A percentile compares a stretch with the other conserved stretches of the same genome.
Evolutionary conservation across 495 filamentous ascomycete species (phyloP).

Genomic region (Talaromyces trachyspermus): DNA sequence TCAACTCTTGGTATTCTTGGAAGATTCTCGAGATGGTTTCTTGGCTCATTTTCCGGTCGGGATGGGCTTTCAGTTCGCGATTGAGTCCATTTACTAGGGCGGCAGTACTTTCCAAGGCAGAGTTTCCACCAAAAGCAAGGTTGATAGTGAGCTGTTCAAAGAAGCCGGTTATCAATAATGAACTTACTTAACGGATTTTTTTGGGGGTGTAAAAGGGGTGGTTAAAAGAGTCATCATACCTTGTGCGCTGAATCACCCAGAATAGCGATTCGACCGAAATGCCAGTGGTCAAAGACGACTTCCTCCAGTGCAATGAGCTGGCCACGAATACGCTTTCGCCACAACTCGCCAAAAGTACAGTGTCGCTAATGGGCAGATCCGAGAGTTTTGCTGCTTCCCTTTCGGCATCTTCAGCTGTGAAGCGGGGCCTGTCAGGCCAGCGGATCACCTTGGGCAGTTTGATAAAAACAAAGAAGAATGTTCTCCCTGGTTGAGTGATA

Average conservation of each 20-base stretch:
- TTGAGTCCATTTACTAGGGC: constrained; percentile 16
- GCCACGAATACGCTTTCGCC: constrained; percentile 27
- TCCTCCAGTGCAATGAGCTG: constrained; percentile 7
- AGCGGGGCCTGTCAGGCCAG: constrained; percentile 1
- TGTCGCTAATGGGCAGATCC: constrained; percentile 66
- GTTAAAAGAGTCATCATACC: too few species aligned
- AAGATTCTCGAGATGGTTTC: neutral
- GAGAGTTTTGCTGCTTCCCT: constrained; percentile 7
- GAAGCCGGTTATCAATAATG: neutral
- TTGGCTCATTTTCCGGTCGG: neutral
- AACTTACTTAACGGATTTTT: too few species aligned
- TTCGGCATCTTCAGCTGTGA: constrained; percentile 10
- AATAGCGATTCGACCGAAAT: constrained; percentile 7
- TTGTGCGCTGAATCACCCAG: constrained; percentile 11
- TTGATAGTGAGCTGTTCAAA: constrained; percentile 12
- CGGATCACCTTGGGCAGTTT: neutral
- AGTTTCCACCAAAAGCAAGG: constrained; percentile 22
- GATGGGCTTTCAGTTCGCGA: neutral
- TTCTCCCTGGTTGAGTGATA: constrained; percentile 5
- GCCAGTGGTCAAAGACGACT: constrained; percentile 10
- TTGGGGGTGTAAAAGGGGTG: too few species aligned
- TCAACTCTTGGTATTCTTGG: constrained; percentile 3
- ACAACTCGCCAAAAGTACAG: constrained; percentile 67
- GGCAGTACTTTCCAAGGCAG: constrained; percentile 25
- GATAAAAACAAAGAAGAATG: constrained; percentile 10